phyloP scores from a whole-genome alignment of 345 rosid species.

The Theobroma cacao region DNA sequence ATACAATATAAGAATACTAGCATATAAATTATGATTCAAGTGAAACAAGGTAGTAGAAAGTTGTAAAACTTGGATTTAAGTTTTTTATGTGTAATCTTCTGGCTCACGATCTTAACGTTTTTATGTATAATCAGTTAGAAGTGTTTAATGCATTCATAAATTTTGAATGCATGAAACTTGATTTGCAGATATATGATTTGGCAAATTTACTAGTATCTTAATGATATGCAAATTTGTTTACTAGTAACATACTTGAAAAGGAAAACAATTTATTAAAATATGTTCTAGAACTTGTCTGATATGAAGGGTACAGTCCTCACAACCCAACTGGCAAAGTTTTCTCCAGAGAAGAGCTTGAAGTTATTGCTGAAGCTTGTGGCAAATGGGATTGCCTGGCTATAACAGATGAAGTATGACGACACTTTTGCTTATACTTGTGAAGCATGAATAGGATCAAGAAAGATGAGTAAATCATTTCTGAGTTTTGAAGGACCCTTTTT shows the following conservation, averaged over 20 bases:
- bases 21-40: not conserved
- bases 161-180: not conserved
- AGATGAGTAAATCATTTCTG: not conserved
- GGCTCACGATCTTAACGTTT: not conserved
- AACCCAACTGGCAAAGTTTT: conserved; percentile 78
- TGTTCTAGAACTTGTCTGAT: conserved; percentile 19
- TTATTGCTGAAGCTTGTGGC: conserved; percentile 52
- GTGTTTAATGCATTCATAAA: not conserved
- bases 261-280: not conserved
- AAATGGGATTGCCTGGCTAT: conserved; percentile 50
- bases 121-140: not conserved
- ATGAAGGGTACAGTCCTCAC: conserved; percentile 48
- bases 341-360: conserved; percentile 45
- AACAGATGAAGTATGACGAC: conserved; percentile 53
- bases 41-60: not conserved
- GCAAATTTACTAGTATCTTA: not conserved
- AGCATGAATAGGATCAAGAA: not conserved
- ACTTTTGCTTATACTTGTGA: conserved; percentile 5
- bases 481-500: not conserved
- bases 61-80: not conserved
- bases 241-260: not conserved
- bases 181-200: not conserved
- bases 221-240: not conserved
- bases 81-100: not conserved
- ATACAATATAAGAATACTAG: not conserved